These are phyloP conservation scores for Flaveria floridana DNA, from an alignment of 140 eudicot genomes.

Conservation along the genomic window DNA sequence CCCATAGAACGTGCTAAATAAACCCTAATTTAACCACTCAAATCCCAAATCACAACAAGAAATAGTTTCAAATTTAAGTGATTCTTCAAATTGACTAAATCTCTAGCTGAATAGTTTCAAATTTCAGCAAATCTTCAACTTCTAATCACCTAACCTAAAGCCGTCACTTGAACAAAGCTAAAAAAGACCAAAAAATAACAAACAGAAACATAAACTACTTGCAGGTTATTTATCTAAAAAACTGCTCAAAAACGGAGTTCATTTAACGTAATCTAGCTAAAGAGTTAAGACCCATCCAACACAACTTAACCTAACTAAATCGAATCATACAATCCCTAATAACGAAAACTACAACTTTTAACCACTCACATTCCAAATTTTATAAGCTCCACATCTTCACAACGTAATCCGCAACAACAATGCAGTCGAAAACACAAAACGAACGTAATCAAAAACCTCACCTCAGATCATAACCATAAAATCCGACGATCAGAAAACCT, in stretches of 20 bases:
- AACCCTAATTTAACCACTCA: neutral
- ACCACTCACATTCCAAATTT: conserved; percentile 8
- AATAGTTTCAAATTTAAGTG: neutral
- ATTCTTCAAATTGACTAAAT: neutral
- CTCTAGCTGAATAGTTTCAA: neutral
- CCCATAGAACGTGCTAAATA: neutral
- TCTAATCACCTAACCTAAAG: neutral
- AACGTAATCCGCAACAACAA: neutral
- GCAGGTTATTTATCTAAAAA: neutral
- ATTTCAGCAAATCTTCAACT: neutral
- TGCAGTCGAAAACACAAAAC: neutral
- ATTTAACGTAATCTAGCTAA: no score
- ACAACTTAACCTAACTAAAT: neutral
- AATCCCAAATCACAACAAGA: neutral
- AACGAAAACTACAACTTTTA: no score
- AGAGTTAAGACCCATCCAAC: neutral
- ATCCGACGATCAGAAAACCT: neutral
- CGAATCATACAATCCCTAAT: neutral
- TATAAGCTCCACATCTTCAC: neutral
- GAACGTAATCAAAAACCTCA: conserved; percentile 20
- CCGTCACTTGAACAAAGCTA: neutral
- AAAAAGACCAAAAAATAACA: neutral
- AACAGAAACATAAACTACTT: neutral
- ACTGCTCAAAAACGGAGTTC: neutral
- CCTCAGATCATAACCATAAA: conserved; percentile 41